A percentile compares a stretch with the other conserved stretches of the same genome.
These are phyloP conservation scores for Agrostemma githago DNA, from an alignment of 148 eudicot species.

Conservation along the genomic window DNA sequence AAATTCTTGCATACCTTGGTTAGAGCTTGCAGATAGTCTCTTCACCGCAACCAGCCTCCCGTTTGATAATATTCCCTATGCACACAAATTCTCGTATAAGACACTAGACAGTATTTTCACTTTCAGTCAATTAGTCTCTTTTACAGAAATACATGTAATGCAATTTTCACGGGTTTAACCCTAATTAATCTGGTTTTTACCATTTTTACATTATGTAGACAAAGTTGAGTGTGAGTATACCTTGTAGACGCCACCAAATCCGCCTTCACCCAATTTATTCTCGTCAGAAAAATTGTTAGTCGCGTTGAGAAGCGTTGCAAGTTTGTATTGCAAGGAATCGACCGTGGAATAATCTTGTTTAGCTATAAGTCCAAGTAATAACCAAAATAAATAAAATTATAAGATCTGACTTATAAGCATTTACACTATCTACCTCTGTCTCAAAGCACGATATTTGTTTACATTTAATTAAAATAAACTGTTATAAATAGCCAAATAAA, in stretches of 20 bases:
- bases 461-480: no score
- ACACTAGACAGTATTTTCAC: no score
- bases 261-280: conserved; percentile 27
- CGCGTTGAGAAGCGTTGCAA: conserved; percentile 16
- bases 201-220: not conserved
- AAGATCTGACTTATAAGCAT: no score
- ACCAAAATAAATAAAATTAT: no score
- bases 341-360: conserved; percentile 7
- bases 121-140: no score
- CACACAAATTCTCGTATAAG: not conserved
- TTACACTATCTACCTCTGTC: no score
- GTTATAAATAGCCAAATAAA: not conserved
- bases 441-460: no score
- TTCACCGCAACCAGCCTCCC: conserved; percentile 31
- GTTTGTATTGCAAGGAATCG: conserved; percentile 23
- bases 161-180: no score
- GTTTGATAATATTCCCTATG: conserved; percentile 21
- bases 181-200: no score
- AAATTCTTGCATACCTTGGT: conserved; percentile 28
- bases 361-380: not conserved
- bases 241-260: conserved; percentile 29
- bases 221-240: not conserved
- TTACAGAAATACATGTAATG: not conserved
- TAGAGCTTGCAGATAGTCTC: conserved; percentile 22
- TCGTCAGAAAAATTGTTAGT: conserved; percentile 9